Evolutionary conservation across 2,329 filamentous ascomycete genomes (phyloP).

Genomic region (Plectosphaerella plurivora): DNA sequence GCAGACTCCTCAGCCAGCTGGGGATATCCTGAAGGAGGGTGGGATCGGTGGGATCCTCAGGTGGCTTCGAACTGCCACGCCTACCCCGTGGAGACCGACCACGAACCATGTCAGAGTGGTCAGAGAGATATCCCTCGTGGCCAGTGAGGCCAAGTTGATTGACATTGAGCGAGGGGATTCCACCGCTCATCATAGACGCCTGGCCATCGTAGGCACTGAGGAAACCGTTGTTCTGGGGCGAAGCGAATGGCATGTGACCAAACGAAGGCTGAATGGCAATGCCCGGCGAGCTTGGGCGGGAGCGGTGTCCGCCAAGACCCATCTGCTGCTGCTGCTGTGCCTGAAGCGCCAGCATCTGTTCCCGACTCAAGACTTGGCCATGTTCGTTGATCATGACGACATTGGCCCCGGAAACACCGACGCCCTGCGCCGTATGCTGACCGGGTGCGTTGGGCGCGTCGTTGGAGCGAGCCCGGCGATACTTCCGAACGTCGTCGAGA

Average conservation of each 20-base stretch:
- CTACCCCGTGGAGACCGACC: constrained; percentile 90
- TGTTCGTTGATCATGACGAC: constrained; percentile 94
- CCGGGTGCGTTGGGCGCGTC: constrained; percentile 58
- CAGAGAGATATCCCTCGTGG: constrained; percentile 85
- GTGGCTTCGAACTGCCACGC: constrained; percentile 92
- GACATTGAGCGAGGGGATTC: constrained; percentile 67
- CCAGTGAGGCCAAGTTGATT: constrained; percentile 65
- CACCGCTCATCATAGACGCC: constrained; percentile 65
- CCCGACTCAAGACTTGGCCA: constrained; percentile 78
- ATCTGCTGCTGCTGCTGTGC: constrained; percentile 53
- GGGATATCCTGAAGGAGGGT: constrained; percentile 90
- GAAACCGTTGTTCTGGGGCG: constrained; percentile 92
- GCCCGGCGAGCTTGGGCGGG: constrained; percentile 85
- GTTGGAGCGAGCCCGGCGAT: constrained; percentile 84
- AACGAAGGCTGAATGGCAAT: constrained; percentile 71
- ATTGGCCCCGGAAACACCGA: constrained; percentile 65
- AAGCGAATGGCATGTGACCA: constrained; percentile 67
- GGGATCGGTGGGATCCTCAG: constrained; percentile 93
- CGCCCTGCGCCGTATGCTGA: constrained; percentile 38
- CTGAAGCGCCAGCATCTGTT: constrained; percentile 80
- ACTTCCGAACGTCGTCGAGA: constrained; percentile 94
- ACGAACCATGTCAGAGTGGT: constrained; percentile 86
- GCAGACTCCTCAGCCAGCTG: constrained; percentile 88
- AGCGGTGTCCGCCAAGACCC: constrained; percentile 65
- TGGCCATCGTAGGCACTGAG: constrained; percentile 79